A percentile compares a stretch with the other conserved stretches of the same genome.
Conservation (phyloP, 176 grass and related monocot species). For the Ensete ventricosum region DNA sequence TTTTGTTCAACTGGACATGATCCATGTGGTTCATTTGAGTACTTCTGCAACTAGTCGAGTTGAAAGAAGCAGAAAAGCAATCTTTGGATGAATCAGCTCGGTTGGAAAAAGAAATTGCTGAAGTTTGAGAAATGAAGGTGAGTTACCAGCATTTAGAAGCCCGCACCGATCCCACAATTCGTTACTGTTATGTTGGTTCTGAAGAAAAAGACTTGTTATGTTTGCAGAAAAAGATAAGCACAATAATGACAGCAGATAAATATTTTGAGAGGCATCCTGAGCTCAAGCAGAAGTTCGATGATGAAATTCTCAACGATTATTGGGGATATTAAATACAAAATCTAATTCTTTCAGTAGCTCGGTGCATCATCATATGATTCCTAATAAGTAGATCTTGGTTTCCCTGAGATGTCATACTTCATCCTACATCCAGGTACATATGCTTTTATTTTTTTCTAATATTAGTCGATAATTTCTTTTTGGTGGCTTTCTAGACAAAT, state of each 20-base stretch:
- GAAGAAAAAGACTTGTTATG: constrained; percentile 13
- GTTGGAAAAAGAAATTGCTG: constrained; percentile 80
- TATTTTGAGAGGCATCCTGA: constrained; percentile 91
- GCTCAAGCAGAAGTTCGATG: constrained; percentile 81
- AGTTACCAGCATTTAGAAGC: background rate
- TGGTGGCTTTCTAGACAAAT: no score
- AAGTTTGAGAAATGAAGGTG: constrained; percentile 72
- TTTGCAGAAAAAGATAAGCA: constrained; percentile 80
- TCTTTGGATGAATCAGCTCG: constrained; percentile 57
- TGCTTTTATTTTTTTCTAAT: no score
- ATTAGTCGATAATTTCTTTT: no score
- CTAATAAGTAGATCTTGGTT: constrained; percentile 28
- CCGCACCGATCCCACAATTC: background rate
- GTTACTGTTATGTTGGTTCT: background rate
- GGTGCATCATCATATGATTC: constrained; percentile 17
- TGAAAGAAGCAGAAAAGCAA: constrained; percentile 67
- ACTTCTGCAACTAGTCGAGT: constrained; percentile 40
- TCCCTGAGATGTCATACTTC: background rate
- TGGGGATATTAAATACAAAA: constrained; percentile 68
- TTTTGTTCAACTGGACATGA: background rate
- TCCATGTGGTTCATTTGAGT: background rate
- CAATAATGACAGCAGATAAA: constrained; percentile 81
- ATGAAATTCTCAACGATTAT: constrained; percentile 84
- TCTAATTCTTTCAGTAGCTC: background rate
- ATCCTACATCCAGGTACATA: no score